These are phyloP conservation scores for Colletotrichum noveboracense DNA, from an alignment of 2,329 filamentous ascomycete genomes.

Conservation along the genomic window DNA sequence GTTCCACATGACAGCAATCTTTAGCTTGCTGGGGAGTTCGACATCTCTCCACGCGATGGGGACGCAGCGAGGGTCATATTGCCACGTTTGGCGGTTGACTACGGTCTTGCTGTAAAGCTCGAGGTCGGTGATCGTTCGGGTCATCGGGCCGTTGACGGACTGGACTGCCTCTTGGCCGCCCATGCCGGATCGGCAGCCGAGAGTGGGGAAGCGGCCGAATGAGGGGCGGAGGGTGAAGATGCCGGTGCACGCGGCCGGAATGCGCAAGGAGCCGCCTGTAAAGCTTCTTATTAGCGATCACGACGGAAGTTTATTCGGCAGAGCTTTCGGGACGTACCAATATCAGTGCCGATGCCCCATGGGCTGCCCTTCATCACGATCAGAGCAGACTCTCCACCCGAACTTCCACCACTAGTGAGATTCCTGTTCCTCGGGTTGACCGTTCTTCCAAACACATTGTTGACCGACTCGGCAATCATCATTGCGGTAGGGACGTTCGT, in stretches of 20 bases:
- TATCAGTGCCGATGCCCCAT: conserved; percentile 69
- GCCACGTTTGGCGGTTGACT: conserved; percentile 59
- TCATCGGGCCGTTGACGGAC: conserved; percentile 69
- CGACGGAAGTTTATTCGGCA: accelerated
- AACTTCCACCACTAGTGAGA: conserved; percentile 68
- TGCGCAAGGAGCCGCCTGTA: conserved; percentile 56
- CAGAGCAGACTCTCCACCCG: conserved; percentile 71
- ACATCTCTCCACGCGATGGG: conserved; percentile 60
- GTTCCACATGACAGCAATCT: conserved; percentile 67
- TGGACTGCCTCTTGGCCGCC: conserved; percentile 69
- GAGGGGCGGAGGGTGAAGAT: conserved; percentile 63
- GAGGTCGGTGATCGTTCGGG: conserved; percentile 59
- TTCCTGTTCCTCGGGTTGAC: conserved; percentile 65
- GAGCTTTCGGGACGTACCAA: conserved; percentile 36
- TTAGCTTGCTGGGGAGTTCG: conserved; percentile 44
- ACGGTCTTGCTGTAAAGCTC: conserved; percentile 58
- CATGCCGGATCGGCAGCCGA: conserved; percentile 58
- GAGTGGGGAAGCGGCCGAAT: conserved; percentile 64
- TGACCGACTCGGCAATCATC: conserved; percentile 73
- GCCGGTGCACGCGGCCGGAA: conserved; percentile 60
- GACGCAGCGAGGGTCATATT: conserved; percentile 59
- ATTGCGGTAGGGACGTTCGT: conserved; percentile 67
- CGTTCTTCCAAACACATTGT: conserved; percentile 68
- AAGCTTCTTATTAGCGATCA: no score
- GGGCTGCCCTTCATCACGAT: conserved; percentile 63